Percentiles rank a stretch among this genome's conserved stretches.
Evolutionary conservation across 305 asterid genomes (phyloP).

Genomic region (Solanum hybrid): DNA sequence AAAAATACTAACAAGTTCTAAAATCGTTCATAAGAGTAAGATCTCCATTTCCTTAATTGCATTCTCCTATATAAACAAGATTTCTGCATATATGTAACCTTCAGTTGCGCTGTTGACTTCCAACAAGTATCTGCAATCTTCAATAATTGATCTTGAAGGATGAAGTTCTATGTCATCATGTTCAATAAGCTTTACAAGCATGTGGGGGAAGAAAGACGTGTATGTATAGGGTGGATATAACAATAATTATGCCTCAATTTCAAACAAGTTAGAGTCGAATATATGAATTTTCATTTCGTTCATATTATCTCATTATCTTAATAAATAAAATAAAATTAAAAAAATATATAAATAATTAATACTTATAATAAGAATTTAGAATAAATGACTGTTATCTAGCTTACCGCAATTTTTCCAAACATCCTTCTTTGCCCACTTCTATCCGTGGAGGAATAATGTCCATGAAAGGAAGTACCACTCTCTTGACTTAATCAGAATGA

Average conservation of each 20-base stretch:
- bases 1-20: not conserved
- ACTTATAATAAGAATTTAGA: not conserved
- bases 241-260: too few species aligned
- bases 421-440: not conserved
- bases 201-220: not conserved
- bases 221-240: too few species aligned
- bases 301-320: not conserved
- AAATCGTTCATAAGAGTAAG: not conserved
- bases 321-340: too few species aligned
- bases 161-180: not conserved
- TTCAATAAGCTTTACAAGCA: not conserved
- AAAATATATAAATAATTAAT: too few species aligned
- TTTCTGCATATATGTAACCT: not conserved
- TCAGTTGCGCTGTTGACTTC: not conserved
- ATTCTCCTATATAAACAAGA: not conserved
- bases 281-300: too few species aligned
- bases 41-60: not conserved
- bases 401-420: not conserved
- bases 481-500: not conserved
- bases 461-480: not conserved
- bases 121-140: not conserved
- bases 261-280: too few species aligned
- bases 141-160: not conserved
- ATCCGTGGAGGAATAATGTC: not conserved
- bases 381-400: not conserved